These are phyloP conservation scores for Pseudozyma sp. DNA, from an alignment of 1,284 basidiomycete species.

Conservation along the genomic window DNA sequence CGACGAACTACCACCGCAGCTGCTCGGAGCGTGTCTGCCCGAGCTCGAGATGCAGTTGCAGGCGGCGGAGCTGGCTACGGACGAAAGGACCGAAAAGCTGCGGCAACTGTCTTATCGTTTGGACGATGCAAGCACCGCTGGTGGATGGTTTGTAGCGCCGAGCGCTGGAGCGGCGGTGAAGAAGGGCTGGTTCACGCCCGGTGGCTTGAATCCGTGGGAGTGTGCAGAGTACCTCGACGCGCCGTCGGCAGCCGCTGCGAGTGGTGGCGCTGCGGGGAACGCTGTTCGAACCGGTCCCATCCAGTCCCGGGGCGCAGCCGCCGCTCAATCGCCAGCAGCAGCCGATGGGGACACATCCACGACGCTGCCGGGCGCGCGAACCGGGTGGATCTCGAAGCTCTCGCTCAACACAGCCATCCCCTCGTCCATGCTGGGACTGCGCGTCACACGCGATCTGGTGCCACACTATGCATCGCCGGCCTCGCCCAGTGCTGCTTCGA, in stretches of 20 bases:
- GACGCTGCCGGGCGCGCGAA: constrained; percentile 26
- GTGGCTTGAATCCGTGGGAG: constrained; percentile 42
- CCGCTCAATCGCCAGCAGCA: not conserved
- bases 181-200: constrained; percentile 36
- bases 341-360: constrained; percentile 1
- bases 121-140: constrained; percentile 8
- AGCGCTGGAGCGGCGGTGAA: constrained; percentile 29
- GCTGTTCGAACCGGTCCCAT: not conserved
- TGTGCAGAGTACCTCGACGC: constrained; percentile 46
- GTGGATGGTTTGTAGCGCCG: constrained; percentile 23
- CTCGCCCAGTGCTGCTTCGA: constrained; percentile 10
- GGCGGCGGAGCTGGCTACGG: constrained; percentile 17
- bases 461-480: constrained; percentile 35
- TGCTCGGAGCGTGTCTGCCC: constrained; percentile 13
- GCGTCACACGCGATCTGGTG: constrained; percentile 43
- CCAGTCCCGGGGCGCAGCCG: not conserved
- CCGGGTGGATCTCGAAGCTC: constrained; percentile 29
- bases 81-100: constrained; percentile 18
- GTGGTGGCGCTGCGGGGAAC: constrained; percentile 5
- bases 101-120: constrained; percentile 23
- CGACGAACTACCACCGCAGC: constrained; percentile 41
- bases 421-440: constrained; percentile 21
- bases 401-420: constrained; percentile 40
- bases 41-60: constrained; percentile 31
- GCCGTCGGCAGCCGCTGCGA: constrained; percentile 1